A percentile compares a stretch with the other conserved stretches of the same genome.
These are phyloP conservation scores for Arthromyces matolae DNA, from an alignment of 768 basidiomycete genomes.

Conservation along the genomic window DNA sequence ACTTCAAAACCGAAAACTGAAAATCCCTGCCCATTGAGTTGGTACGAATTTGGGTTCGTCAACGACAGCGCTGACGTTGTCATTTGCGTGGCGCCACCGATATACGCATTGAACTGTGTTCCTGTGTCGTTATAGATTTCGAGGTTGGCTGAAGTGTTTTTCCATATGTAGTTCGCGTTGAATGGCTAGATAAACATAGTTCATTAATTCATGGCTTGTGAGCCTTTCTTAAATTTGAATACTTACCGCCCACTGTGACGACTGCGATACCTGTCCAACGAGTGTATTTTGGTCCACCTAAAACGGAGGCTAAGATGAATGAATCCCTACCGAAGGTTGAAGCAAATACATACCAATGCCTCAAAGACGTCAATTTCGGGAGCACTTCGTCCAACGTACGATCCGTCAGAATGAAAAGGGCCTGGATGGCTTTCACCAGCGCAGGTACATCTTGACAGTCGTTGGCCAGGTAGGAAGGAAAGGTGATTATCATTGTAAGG, in stretches of 20 bases:
- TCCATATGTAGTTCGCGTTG: conserved; percentile 67
- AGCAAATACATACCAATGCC: conserved; percentile 48
- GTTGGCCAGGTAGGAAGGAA: conserved; percentile 78
- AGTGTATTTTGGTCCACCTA: conserved; percentile 47
- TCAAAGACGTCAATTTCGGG: conserved; percentile 93
- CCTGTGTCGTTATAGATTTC: conserved; percentile 53
- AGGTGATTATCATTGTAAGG: conserved; percentile 39
- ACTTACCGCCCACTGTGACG: conserved; percentile 78
- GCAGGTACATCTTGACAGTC: conserved; percentile 85
- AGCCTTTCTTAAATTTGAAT: conserved; percentile 1
- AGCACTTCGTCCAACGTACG: conserved; percentile 76
- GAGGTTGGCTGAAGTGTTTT: conserved; percentile 56
- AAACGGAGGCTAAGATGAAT: conserved; percentile 3
- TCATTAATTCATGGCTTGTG: neutral
- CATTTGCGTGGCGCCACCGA: conserved; percentile 72
- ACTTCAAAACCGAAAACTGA: conserved; percentile 81
- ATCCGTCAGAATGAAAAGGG: conserved; percentile 67
- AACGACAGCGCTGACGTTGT: conserved; percentile 69
- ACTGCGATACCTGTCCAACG: conserved; percentile 70
- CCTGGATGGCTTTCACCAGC: conserved; percentile 79
- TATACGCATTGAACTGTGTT: conserved; percentile 57
- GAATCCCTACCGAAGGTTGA: neutral
- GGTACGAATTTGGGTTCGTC: conserved; percentile 72
- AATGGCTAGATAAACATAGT: conserved; percentile 50
- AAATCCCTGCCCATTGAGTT: conserved; percentile 52